Conservation (phyloP, 345 rosid species). For the Cardamine chenopodiifolia region DNA sequence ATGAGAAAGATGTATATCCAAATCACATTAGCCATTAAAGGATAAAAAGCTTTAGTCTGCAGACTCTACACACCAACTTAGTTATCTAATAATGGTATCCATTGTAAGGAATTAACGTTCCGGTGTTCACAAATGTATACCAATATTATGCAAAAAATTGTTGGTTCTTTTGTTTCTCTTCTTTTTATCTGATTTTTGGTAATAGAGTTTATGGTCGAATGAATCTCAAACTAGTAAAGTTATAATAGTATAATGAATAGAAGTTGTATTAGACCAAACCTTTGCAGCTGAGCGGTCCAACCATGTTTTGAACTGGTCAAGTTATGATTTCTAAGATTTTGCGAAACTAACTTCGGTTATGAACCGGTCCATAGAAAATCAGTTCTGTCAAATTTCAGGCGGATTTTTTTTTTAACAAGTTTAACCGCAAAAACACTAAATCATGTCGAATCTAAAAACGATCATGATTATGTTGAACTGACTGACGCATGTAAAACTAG, state of each 20-base stretch:
- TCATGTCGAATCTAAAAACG: too few relatives aligned
- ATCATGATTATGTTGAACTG: neutral
- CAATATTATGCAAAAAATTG: neutral
- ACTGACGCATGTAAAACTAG: neutral
- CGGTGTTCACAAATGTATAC: neutral
- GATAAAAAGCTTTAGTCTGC: constrained; percentile 13
- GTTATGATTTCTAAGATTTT: too few relatives aligned
- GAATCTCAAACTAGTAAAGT: neutral
- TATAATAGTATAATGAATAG: neutral
- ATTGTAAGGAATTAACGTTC: neutral
- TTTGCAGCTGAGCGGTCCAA: constrained; percentile 7
- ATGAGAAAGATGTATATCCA: constrained; percentile 32
- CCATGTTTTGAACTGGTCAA: too few relatives aligned
- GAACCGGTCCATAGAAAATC: too few relatives aligned
- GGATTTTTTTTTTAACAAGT: too few relatives aligned
- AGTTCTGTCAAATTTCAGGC: too few relatives aligned
- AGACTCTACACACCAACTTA: constrained; percentile 26
- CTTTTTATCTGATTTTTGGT: constrained; percentile 7
- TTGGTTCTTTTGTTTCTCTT: neutral
- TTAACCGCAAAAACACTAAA: too few relatives aligned
- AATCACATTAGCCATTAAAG: constrained; percentile 27
- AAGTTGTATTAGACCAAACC: constrained; percentile 14
- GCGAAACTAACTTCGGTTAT: too few relatives aligned
- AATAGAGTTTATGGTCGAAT: constrained; percentile 10
- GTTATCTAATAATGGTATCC: constrained; percentile 20